phyloP scores from a whole-genome alignment of 768 basidiomycete species.

The Xerocomus brunneocitrinus region DNA sequence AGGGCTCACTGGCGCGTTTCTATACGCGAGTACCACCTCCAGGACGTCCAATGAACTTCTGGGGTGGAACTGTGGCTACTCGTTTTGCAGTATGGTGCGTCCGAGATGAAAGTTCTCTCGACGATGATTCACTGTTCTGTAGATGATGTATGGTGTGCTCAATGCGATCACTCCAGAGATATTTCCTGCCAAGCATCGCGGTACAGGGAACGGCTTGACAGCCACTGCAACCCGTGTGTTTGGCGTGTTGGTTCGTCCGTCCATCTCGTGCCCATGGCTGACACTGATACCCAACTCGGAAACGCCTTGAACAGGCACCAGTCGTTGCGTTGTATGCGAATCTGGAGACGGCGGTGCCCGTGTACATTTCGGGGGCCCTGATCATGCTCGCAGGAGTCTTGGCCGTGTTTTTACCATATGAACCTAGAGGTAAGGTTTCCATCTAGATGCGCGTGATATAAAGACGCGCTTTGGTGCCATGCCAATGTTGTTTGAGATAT shows the following conservation, averaged over 20 bases:
- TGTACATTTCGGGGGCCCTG: constrained; percentile 66
- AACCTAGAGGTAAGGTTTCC: constrained; percentile 69
- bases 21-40: constrained; percentile 60
- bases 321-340: constrained; percentile 69
- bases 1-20: constrained; percentile 74
- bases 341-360: constrained; percentile 58
- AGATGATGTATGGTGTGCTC: constrained; percentile 75
- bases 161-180: constrained; percentile 71
- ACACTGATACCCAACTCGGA: background rate
- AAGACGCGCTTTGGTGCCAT: no score
- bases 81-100: constrained; percentile 54
- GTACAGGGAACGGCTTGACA: constrained; percentile 65
- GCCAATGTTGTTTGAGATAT: no score
- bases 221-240: constrained; percentile 60
- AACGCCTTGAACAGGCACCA: constrained; percentile 44
- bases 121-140: background rate
- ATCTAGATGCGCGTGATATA: constrained; percentile 35
- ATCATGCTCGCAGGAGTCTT: constrained; percentile 57
- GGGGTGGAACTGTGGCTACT: constrained; percentile 78
- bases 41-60: constrained; percentile 61
- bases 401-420: constrained; percentile 66
- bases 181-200: constrained; percentile 68
- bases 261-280: background rate
- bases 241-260: constrained; percentile 55
- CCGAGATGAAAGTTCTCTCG: background rate